These are phyloP conservation scores for Solanum virginianum DNA, from an alignment of 257 asterid genomes.

Conservation along the genomic window DNA sequence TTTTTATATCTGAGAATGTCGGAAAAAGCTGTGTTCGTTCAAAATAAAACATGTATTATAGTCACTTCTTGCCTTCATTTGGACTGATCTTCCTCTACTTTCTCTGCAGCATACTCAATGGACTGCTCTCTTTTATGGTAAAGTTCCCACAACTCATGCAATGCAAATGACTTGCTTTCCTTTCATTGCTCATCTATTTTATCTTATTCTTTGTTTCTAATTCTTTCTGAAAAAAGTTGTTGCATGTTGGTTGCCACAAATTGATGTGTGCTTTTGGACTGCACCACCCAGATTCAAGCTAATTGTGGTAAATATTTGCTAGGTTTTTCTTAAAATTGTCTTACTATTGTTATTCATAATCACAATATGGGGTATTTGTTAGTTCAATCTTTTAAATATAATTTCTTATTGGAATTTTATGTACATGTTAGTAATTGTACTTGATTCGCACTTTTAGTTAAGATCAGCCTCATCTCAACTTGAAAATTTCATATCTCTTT, in stretches of 20 bases:
- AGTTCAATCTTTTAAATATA: neutral
- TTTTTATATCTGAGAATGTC: neutral
- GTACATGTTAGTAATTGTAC: neutral
- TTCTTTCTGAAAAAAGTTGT: too few relatives aligned
- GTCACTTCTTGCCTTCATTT: neutral
- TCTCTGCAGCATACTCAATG: constrained; percentile 78
- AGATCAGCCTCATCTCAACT: too few relatives aligned
- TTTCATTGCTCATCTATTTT: neutral
- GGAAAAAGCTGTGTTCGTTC: neutral
- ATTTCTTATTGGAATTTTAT: too few relatives aligned
- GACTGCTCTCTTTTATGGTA: constrained; percentile 99
- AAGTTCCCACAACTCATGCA: constrained; percentile 7
- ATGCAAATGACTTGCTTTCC: neutral
- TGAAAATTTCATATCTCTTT: too few relatives aligned
- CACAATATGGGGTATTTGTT: neutral
- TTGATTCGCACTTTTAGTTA: too few relatives aligned
- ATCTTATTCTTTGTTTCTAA: too few relatives aligned
- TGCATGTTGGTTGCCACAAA: too few relatives aligned
- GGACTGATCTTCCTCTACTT: constrained; percentile 18
- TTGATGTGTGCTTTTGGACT: too few relatives aligned
- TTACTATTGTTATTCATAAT: too few relatives aligned
- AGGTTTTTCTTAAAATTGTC: too few relatives aligned
- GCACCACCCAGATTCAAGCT: too few relatives aligned
- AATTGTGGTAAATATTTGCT: too few relatives aligned
- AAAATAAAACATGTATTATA: neutral